Base-by-base conservation (phyloP, 2,329 filamentous ascomycete genomes). In the Alternaria dauci region DNA sequence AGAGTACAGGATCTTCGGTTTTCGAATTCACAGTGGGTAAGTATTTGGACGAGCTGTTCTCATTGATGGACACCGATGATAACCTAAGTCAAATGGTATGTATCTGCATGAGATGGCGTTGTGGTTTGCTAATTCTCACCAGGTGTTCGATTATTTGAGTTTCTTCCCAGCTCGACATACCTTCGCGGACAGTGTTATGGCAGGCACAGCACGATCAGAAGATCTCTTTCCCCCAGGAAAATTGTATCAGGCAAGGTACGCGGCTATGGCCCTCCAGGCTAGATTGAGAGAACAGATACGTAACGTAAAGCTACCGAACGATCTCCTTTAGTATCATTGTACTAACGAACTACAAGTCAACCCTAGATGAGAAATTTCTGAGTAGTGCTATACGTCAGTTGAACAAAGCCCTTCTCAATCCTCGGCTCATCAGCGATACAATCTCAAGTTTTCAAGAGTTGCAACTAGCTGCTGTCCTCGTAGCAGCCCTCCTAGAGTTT, bases 21-120 rank as follows among this genome's bases (percentile, higher is more conserved):
- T 83, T 98, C 3, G 93, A 98, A 73, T 84, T 87, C 12, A 91
- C 94, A 69, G 89, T 98, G 23, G 81, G 95, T 67, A 85, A 88
- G 58, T 91, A 96, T 76, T 96, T 97, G 71, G 86, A 92, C 55
- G 89, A 94, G 62, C 80, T 99, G 25, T 97, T 95, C 84, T 86
- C 88, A 43, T 91, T 94, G 71, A 83, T 98, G 55, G 88, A 88
- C 65, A 86, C 94, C 80, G 86, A 91, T 44, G 89, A 94, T 59
- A 54, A 56, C 2, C 73, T 73, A 16, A 79, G 77, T 58, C 66
- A 68, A 58, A 57, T 69, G 66, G 72, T 72, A 53, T 58, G 67
- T 62, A 38, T 8, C 9, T 25, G n/a, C 9, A 32, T n/a, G 26
- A 9, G 8, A 8, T 55, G 14, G 16, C 28, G 30, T 7, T 20